phyloP scores from a whole-genome alignment of 495 filamentous ascomycete species.

The Halenospora varia region DNA sequence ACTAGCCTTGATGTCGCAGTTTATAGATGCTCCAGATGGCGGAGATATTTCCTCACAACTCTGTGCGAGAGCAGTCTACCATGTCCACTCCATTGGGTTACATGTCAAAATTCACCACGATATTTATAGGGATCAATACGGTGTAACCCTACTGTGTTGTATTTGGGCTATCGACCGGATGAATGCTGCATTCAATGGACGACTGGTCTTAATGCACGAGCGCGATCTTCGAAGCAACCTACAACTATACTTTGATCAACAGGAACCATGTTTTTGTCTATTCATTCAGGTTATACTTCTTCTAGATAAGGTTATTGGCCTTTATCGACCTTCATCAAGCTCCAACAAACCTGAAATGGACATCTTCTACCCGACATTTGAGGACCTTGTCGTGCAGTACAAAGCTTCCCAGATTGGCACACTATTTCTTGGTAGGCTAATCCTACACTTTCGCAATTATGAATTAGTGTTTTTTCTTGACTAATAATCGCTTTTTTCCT shows the following conservation, averaged over 20 bases:
- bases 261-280: conserved; percentile 40
- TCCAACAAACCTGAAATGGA: conserved; percentile 48
- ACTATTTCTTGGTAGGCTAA: conserved; percentile 41
- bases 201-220: conserved; percentile 63
- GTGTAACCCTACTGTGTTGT: conserved; percentile 55
- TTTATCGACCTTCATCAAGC: conserved; percentile 55
- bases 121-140: conserved; percentile 20
- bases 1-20: conserved; percentile 28
- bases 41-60: conserved; percentile 21
- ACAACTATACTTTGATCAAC: conserved; percentile 50
- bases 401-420: conserved; percentile 35
- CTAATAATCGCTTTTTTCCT: background rate
- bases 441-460: conserved; percentile 19
- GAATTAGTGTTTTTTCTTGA: background rate
- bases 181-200: conserved; percentile 57
- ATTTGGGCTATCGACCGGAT: conserved; percentile 66
- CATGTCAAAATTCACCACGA: conserved; percentile 43
- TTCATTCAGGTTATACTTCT: conserved; percentile 45
- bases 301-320: conserved; percentile 60
- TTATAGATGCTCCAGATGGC: conserved; percentile 26
- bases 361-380: conserved; percentile 52
- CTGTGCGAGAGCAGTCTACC: conserved; percentile 38
- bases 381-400: conserved; percentile 55
- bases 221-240: conserved; percentile 52
- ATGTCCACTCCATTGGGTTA: conserved; percentile 62